A percentile compares a stretch with the other conserved stretches of the same genome.
Evolutionary conservation across 1,139 yeast genomes (phyloP).

Genomic region (Lodderomyces metapsilosis): DNA sequence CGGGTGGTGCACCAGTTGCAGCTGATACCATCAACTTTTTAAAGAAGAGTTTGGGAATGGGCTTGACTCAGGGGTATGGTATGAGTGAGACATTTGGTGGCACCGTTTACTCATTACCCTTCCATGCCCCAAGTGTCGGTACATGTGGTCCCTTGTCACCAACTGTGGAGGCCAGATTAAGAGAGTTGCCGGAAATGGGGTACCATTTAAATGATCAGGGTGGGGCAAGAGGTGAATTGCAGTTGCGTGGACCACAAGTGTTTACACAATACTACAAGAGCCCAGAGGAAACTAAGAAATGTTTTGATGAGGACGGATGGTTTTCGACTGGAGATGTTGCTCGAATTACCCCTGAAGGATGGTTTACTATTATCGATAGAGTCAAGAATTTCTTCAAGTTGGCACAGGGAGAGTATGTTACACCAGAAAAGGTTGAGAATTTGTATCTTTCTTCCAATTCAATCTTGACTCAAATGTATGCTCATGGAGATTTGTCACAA

Average conservation of each 20-base stretch:
- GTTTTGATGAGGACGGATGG: slow-evolving; percentile 50
- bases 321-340: slow-evolving; percentile 79
- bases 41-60: slow-evolving; percentile 59
- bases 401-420: slow-evolving; percentile 79
- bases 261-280: slow-evolving; percentile 62
- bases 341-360: slow-evolving; percentile 45
- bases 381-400: slow-evolving; percentile 80
- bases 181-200: slow-evolving; percentile 68
- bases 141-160: slow-evolving; percentile 62
- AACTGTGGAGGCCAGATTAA: slow-evolving; percentile 56
- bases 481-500: slow-evolving; percentile 39
- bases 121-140: slow-evolving; percentile 33
- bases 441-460: slow-evolving; percentile 55
- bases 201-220: slow-evolving; percentile 47
- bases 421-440: slow-evolving; percentile 77
- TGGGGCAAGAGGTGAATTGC: slow-evolving; percentile 49
- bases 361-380: slow-evolving; percentile 65
- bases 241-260: slow-evolving; percentile 66
- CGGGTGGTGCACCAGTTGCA: slow-evolving; percentile 79
- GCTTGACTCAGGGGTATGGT: slow-evolving; percentile 73
- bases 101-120: slow-evolving; percentile 43
- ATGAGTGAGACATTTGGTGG: slow-evolving; percentile 77
- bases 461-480: slow-evolving; percentile 53
- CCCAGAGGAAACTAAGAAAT: slow-evolving; percentile 31
- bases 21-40: slow-evolving; percentile 59